Base-by-base conservation (phyloP, 192 early-diverging fungal species). In the Coemansia sp. region DNA sequence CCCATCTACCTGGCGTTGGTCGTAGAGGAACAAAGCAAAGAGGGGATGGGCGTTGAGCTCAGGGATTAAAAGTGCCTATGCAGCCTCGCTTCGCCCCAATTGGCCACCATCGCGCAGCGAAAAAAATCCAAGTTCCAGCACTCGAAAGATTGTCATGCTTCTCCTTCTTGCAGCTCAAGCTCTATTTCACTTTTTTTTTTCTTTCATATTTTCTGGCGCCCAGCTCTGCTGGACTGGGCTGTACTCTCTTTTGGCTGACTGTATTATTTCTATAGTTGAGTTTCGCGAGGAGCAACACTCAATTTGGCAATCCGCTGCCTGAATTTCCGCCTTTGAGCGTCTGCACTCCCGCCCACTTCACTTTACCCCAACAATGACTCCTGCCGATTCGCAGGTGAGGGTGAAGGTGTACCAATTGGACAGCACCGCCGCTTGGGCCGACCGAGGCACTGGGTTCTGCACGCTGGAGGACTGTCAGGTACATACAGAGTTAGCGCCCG, bases 391-490 rank as follows among this genome's bases (percentile, higher is more conserved):
- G 63, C 68, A 79, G 60, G 75, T 79, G 71, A 84, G 93, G 69
- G 94, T 95, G 33, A 94, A 92, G 66, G 87, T 97, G 33, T 97
- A 93, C 73, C 86, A 86, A 56, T 81, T 93, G 31, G 85, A 84
- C 35, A 57, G 76, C 19, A 85, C 83, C 21, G 84, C 81, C 16
- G 77, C 83, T 27, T 97, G 94, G 94, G 79, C 81, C 49, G 92
- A 93, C 77, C 84, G 84, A 59, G 94, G 94, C 31, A 95, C 91
- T 5, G 94, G 94, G 12, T 83, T 85, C 57, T 91, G 90, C 56
- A 81, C 84, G 30, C 85, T 80, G 67, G 82, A 84, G 30, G 84
- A 82, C 69, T 87, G 84, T 64, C 77, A 82, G 83, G 85, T 87
- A 75, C 48, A 14, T 16, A 14, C n/a, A 54, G 32, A 54, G 43